Evolutionary conservation across 148 eudicot species (phyloP), one percentile per base, ranked within the genome.

Genomic region (Cornus suecica): DNA sequence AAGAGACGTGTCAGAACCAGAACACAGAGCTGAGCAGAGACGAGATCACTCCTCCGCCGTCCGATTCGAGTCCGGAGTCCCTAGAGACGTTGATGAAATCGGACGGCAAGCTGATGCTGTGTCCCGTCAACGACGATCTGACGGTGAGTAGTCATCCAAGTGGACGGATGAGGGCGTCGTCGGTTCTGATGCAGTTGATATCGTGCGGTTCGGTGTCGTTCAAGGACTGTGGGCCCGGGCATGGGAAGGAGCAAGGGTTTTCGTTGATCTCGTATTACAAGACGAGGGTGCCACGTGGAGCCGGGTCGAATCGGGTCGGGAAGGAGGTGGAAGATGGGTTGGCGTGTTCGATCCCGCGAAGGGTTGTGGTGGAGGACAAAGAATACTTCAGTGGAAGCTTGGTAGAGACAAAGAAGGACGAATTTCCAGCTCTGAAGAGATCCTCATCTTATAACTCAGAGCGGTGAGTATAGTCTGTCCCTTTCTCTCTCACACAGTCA

Each of bases 21-120:
- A 86, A 83, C 60, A 80, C 84, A 30, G 90, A 87, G 86, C 80
- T 85, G 30, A 82, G 81, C 73, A 81, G 85, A 15, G 90, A 83
- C 11, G 92, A 93, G 91, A 86, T 92, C 79, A 89, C 98, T 70
- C 98, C 98, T 0, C 98, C 98, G 77, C 97, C 98, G 70, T 94
- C 97, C 25, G 98, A 94, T 84, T 94, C 98, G 9, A 94, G 98
- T 31, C 93, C 97, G 2, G 98, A 91, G 80, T 90, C 98, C 2
- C 75, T 94, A 23, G 95, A 92, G 71, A 67, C 95, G 42, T 72
- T 94, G 77, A 89, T 94, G 93, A 92, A 94, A 66, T 85, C 93
- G 10, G 95, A 89, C 74, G 88, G 89, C 8, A 76, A 84, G 66
- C 11, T 87, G n/a, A 45, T 84, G 16, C 64, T 83, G 3, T 63